Evolutionary conservation across 2,329 filamentous ascomycete species (phyloP).

Genomic region (Pestalotiopsis fici): DNA sequence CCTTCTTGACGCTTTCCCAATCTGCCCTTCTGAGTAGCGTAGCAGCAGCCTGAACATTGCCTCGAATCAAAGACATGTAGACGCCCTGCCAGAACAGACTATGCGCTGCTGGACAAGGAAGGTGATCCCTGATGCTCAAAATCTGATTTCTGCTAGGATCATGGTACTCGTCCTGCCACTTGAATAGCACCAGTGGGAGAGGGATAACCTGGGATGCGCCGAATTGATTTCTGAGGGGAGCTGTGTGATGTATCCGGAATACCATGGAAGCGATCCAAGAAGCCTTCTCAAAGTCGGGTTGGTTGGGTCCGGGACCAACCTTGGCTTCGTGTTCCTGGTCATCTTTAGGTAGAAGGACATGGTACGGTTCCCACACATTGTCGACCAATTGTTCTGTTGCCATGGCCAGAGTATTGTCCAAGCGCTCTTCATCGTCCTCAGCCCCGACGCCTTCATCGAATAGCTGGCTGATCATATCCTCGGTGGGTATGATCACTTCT

Average conservation of each 20-base stretch:
- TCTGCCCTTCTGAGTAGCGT: constrained; percentile 72
- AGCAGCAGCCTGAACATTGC: constrained; percentile 69
- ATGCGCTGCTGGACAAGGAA: constrained; percentile 75
- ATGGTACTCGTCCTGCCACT: constrained; percentile 80
- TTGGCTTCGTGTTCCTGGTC: constrained; percentile 58
- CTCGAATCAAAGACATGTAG: constrained; percentile 73
- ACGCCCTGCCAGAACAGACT: constrained; percentile 83
- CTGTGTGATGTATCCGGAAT: constrained; percentile 74
- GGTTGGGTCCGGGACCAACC: constrained; percentile 65
- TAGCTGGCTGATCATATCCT: constrained; percentile 66
- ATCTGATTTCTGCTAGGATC: constrained; percentile 70
- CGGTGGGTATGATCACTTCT: constrained; percentile 73
- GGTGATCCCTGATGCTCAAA: constrained; percentile 60
- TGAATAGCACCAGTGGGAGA: constrained; percentile 76
- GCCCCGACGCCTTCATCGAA: constrained; percentile 63
- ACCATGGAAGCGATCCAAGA: constrained; percentile 77
- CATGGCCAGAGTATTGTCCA: constrained; percentile 57
- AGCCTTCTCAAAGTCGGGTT: constrained; percentile 72
- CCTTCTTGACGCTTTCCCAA: constrained; percentile 75
- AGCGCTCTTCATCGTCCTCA: constrained; percentile 55
- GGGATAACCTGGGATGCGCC: constrained; percentile 46
- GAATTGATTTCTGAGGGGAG: constrained; percentile 39
- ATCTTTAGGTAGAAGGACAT: constrained; percentile 46
- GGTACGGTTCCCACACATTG: constrained; percentile 56
- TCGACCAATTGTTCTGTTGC: constrained; percentile 52